Percentiles rank a stretch among this genome's conserved stretches.
These are phyloP conservation scores for Apodospora peruviana DNA, from an alignment of 495 filamentous ascomycete genomes.

Conservation along the genomic window DNA sequence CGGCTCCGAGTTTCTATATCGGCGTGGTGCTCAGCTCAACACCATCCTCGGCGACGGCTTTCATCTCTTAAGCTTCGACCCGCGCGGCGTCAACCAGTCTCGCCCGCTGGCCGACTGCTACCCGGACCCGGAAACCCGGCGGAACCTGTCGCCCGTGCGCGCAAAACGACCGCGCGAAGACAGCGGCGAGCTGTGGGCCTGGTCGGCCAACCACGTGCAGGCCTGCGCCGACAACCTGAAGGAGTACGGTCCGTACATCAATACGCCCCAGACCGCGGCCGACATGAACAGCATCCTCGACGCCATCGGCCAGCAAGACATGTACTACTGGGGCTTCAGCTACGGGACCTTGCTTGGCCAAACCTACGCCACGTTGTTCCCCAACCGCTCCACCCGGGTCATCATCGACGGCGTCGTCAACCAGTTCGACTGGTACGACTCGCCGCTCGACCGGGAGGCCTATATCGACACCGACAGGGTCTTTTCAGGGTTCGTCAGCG, in stretches of 20 bases:
- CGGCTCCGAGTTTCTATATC: slow-evolving; percentile 30
- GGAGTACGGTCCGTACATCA: slow-evolving; percentile 33
- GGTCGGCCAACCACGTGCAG: slow-evolving; percentile 29
- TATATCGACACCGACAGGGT: slow-evolving; percentile 32
- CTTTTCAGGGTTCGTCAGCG: slow-evolving; percentile 35
- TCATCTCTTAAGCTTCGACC: slow-evolving; percentile 41
- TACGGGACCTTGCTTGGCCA: slow-evolving; percentile 60
- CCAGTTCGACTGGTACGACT: slow-evolving; percentile 34
- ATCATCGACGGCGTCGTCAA: slow-evolving; percentile 41
- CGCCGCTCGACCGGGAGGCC: slow-evolving; percentile 19
- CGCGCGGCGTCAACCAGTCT: slow-evolving; percentile 39
- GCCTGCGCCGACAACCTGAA: slow-evolving; percentile 40
- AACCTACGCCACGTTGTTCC: slow-evolving; percentile 44
- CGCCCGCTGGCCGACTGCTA: slow-evolving; percentile 34
- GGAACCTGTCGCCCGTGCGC: slow-evolving; percentile 19
- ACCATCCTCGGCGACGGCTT: slow-evolving; percentile 37
- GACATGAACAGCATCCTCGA: slow-evolving; percentile 47
- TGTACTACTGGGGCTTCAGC: slow-evolving; percentile 61
- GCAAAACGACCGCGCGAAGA: slow-evolving; percentile 21
- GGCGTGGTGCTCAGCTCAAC: slow-evolving; percentile 25
- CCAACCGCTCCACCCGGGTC: slow-evolving; percentile 32
- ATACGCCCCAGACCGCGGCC: slow-evolving; percentile 44
- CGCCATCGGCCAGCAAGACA: slow-evolving; percentile 31
- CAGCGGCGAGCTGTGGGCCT: slow-evolving; percentile 36
- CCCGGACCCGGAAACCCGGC: slow-evolving; percentile 21